Base-by-base conservation (phyloP, 2,329 filamentous ascomycete genomes). In the Aureobasidium vineae region DNA sequence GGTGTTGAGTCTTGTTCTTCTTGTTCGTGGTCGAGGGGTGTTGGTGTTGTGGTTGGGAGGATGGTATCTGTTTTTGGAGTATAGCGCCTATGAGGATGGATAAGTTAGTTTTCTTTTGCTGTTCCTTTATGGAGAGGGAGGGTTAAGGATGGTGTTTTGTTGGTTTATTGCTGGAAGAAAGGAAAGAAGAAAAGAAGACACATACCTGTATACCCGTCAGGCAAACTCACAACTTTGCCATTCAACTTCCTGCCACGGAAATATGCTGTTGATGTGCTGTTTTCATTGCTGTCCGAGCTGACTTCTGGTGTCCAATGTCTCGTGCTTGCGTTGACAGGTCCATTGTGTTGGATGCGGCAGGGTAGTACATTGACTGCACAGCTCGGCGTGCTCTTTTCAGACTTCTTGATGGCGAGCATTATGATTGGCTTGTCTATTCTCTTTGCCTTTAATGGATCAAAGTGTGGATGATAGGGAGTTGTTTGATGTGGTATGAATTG, bases 211-310 rank as follows among this genome's bases (percentile, higher is more conserved):
- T 93, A 96, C 3, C 85, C 84, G n/a, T 86, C 79, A 0, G 93
- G 92, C 0, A 97, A 75, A 3, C 81, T 80, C 3, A 95, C 77
- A 0, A 80, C 73, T 68, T 85, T 88, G 49, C 90, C 92, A 53
- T 86, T 83, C 1, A 97, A 82, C 74, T 90, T 93, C 57, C 92
- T 86, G 40, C 93, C 93, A 69, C 93, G 88, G 70, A 96, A 90
- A 73, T 93, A 90, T 31, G 88, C 82, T 2, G 78, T 81, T 28
- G 88, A 82, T 2, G 78, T 80, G 11, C 57, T 66, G 57, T 2
- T 47, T 49, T 49, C 16, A 3, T n/a, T n/a, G 21, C 8, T 66
- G 13, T 45, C 45, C 11, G 38, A 10, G 21, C 13, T 31, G 19
- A 11, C 21, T 36, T 66, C 59, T 0, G 91, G 90, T 6, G 79